phyloP scores from a whole-genome alignment of 371 early-diverging fungal species.

The Syncephalastrum sp. region DNA sequence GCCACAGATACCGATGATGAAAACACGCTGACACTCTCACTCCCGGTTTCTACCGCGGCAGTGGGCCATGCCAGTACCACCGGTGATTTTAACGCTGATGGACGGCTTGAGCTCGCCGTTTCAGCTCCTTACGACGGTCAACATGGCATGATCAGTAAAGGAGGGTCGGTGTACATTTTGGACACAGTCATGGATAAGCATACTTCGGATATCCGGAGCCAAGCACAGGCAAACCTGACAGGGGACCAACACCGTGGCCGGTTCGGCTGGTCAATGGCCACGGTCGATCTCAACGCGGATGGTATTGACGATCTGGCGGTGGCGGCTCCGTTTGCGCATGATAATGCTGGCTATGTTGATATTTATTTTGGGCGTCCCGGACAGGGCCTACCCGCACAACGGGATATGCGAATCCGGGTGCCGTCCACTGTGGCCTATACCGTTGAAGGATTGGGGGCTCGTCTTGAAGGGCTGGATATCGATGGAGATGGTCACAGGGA shows the following conservation, averaged over 20 bases:
- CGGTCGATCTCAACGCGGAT: slow-evolving; percentile 80
- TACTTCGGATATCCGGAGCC: slow-evolving; percentile 29
- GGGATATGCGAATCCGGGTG: slow-evolving; percentile 42
- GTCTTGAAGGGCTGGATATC: slow-evolving; percentile 61
- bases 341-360: slow-evolving; percentile 47
- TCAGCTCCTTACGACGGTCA: slow-evolving; percentile 66
- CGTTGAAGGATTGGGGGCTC: slow-evolving; percentile 53
- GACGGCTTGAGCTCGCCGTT: slow-evolving; percentile 60
- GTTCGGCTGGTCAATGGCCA: slow-evolving; percentile 77
- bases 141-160: slow-evolving; percentile 21
- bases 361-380: slow-evolving; percentile 68
- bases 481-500: slow-evolving; percentile 67
- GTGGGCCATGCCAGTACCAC: slow-evolving; percentile 64
- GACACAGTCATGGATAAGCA: background rate
- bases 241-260: slow-evolving; percentile 45
- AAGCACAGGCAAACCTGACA: slow-evolving; percentile 24
- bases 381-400: slow-evolving; percentile 37
- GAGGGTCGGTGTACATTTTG: slow-evolving; percentile 69
- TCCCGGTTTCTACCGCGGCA: slow-evolving; percentile 54
- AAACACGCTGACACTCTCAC: slow-evolving; percentile 29
- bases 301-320: slow-evolving; percentile 87
- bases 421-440: slow-evolving; percentile 8
- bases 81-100: slow-evolving; percentile 75
- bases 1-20: background rate
- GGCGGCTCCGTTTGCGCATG: slow-evolving; percentile 63